Conservation (phyloP, 106 monocot genomes). For the Vanilla planifolia region DNA sequence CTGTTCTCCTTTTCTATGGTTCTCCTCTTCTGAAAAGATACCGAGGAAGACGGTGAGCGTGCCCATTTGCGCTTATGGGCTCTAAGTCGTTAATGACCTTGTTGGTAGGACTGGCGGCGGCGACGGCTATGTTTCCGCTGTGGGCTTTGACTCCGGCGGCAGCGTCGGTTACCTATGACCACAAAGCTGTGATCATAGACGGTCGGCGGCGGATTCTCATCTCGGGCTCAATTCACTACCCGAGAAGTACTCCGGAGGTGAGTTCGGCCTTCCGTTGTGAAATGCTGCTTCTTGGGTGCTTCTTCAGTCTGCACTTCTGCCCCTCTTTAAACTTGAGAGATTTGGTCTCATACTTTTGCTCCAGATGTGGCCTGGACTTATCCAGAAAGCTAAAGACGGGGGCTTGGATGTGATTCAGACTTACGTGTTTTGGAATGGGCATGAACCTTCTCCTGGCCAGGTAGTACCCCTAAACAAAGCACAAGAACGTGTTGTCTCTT, state of each 20-base stretch:
- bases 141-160: not conserved
- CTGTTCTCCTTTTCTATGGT: too few species aligned
- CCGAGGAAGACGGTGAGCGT: too few species aligned
- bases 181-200: conserved; percentile 28
- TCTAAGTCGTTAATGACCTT: not conserved
- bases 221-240: conserved; percentile 62
- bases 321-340: conserved; percentile 50
- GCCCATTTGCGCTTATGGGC: too few species aligned
- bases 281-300: conserved; percentile 15
- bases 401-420: conserved; percentile 51
- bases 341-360: conserved; percentile 37
- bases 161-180: conserved; percentile 15
- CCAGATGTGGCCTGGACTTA: conserved; percentile 51
- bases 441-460: conserved; percentile 61
- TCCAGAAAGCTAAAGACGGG: conserved; percentile 33
- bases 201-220: conserved; percentile 45
- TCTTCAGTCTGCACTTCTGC: conserved; percentile 51
- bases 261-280: not conserved
- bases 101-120: not conserved
- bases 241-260: conserved; percentile 53
- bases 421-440: conserved; percentile 80
- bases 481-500: not conserved
- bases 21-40: too few species aligned
- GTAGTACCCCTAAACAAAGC: conserved; percentile 8
- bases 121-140: not conserved